Percentiles rank a stretch among this genome's conserved stretches.
phyloP scores from a whole-genome alignment of 73 alveolate genomes.

The Paramecium primaurelia region DNA sequence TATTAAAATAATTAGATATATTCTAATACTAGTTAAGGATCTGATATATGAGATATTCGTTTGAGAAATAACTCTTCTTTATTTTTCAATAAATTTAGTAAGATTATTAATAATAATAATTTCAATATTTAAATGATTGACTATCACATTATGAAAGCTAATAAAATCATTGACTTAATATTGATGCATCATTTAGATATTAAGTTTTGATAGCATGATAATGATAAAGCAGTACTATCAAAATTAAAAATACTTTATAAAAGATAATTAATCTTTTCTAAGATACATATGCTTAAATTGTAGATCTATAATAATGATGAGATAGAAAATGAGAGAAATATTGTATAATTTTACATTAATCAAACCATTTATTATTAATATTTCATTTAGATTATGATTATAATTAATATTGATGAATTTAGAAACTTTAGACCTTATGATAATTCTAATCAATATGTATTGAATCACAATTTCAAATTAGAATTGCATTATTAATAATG shows the following conservation, averaged over 20 bases:
- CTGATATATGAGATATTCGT: too few relatives aligned
- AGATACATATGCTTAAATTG: not conserved
- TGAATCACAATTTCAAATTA: not conserved
- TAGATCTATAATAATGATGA: not conserved
- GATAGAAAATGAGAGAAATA: not conserved
- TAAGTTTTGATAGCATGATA: too few relatives aligned
- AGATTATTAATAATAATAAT: not conserved
- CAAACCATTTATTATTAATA: not conserved
- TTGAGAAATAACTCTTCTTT: not conserved
- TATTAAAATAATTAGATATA: too few relatives aligned
- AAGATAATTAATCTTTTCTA: too few relatives aligned
- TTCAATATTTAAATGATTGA: not conserved
- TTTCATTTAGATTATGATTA: not conserved
- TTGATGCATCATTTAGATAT: not conserved
- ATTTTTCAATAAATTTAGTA: too few relatives aligned
- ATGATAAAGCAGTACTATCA: too few relatives aligned
- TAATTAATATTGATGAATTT: conserved; percentile 34
- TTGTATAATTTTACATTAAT: not conserved
- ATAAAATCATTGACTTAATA: not conserved
- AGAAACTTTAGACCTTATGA: not conserved
- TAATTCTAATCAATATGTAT: conserved; percentile 1
- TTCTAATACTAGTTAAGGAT: too few relatives aligned
- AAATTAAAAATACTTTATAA: too few relatives aligned
- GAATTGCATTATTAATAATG: not conserved
- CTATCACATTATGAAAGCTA: not conserved